These are phyloP conservation scores for Botrytis pseudocinerea DNA, from an alignment of 2,329 filamentous ascomycete genomes.

Conservation along the genomic window DNA sequence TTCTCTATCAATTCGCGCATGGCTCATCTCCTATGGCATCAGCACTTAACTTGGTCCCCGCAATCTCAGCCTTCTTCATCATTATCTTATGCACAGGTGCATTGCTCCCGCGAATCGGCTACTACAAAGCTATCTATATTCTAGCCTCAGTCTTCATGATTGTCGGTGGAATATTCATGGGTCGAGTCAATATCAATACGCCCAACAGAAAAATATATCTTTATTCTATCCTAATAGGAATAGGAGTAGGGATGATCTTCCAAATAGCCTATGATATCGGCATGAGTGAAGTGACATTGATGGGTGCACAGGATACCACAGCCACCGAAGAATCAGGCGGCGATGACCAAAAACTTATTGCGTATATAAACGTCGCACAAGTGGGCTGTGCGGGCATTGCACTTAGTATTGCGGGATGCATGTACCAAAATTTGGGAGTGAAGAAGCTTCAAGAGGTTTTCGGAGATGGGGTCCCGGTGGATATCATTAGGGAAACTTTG, in stretches of 20 bases:
- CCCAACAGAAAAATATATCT: neutral
- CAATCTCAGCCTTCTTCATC: neutral
- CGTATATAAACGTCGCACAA: neutral
- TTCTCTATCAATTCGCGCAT: neutral
- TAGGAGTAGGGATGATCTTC: conserved; percentile 1
- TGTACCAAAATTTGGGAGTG: neutral
- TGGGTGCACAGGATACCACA: neutral
- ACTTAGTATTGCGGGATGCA: neutral
- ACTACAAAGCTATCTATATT: neutral
- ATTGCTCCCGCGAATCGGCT: neutral
- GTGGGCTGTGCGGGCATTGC: neutral
- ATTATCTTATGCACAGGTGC: neutral
- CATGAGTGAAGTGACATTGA: neutral
- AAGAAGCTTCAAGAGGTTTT: neutral
- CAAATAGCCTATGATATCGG: neutral
- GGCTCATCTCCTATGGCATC: neutral
- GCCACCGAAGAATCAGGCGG: neutral
- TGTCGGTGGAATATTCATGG: neutral
- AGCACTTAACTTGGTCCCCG: neutral
- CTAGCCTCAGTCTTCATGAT: neutral
- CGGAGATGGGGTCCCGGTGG: neutral
- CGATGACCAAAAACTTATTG: neutral
- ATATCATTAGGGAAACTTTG: neutral
- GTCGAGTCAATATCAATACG: neutral
- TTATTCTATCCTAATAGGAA: neutral